Conservation (phyloP, 495 filamentous ascomycete species). For the Neurospora tetraspora region DNA sequence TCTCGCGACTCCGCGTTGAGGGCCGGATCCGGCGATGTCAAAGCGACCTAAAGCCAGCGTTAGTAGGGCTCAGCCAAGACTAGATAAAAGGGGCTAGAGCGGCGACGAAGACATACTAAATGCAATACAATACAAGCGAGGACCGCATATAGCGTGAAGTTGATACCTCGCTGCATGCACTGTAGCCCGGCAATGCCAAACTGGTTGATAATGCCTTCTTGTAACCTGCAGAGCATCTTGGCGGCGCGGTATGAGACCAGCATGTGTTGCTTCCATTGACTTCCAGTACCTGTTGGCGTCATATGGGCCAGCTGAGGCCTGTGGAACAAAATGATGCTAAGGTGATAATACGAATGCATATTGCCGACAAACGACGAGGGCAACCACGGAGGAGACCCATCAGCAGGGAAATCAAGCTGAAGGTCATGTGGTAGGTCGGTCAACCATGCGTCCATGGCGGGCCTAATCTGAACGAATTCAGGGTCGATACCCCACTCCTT, state of each 20-base stretch:
- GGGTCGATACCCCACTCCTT: slow-evolving; percentile 89
- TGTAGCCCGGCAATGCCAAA: slow-evolving; percentile 75
- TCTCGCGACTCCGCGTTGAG: slow-evolving; percentile 77
- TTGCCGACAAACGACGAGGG: slow-evolving; percentile 87
- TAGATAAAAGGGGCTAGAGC: neutral
- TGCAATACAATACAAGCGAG: slow-evolving; percentile 93
- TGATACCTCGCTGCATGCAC: slow-evolving; percentile 92
- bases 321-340: slow-evolving; percentile 80
- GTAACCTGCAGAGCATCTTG: slow-evolving; percentile 80
- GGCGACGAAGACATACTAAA: slow-evolving; percentile 51
- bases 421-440: slow-evolving; percentile 69
- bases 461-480: slow-evolving; percentile 68
- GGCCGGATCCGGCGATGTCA: slow-evolving; percentile 88
- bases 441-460: slow-evolving; percentile 64
- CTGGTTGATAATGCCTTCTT: slow-evolving; percentile 70
- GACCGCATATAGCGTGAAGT: slow-evolving; percentile 88
- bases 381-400: slow-evolving; percentile 76
- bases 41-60: slow-evolving; percentile 54
- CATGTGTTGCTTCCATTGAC: slow-evolving; percentile 83
- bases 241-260: slow-evolving; percentile 76
- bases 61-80: neutral
- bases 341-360: slow-evolving; percentile 84
- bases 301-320: slow-evolving; percentile 75
- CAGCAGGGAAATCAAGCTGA: slow-evolving; percentile 64
- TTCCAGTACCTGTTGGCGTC: slow-evolving; percentile 60